Evolutionary conservation across 495 filamentous ascomycete species (phyloP).

Genomic region (Polyplosphaeria fusca): DNA sequence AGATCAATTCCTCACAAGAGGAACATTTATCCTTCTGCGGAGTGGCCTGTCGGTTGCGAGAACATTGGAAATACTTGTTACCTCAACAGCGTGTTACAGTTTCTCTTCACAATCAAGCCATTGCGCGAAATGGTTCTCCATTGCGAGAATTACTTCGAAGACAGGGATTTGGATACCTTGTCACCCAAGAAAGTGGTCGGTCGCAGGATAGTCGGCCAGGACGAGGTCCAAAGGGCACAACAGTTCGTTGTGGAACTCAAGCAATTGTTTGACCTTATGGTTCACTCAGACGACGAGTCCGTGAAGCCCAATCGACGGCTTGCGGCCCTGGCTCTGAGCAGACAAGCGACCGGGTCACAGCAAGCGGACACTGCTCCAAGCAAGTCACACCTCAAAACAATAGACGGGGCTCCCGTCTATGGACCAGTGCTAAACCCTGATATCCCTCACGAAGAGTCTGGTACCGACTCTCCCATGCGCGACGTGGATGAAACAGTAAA

Average conservation of each 20-base stretch:
- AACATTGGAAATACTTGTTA: conserved; percentile 99
- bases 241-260: conserved; percentile 70
- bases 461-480: conserved; percentile 4
- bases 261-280: conserved; percentile 70
- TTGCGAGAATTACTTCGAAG: conserved; percentile 65
- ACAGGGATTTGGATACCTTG: conserved; percentile 57
- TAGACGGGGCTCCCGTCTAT: conserved; percentile 51
- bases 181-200: conserved; percentile 65
- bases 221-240: conserved; percentile 65
- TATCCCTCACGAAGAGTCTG: conserved; percentile 13
- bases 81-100: conserved; percentile 93
- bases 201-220: conserved; percentile 53
- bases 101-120: conserved; percentile 84
- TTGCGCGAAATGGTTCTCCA: conserved; percentile 76
- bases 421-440: conserved; percentile 48
- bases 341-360: conserved; percentile 50
- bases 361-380: neutral
- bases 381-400: conserved; percentile 41
- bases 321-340: conserved; percentile 74
- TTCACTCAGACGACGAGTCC: conserved; percentile 49
- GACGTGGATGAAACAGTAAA: conserved; percentile 1
- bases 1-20: neutral
- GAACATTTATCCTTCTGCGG: conserved; percentile 27
- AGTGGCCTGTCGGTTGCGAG: conserved; percentile 75
- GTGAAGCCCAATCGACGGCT: conserved; percentile 73